Evolutionary conservation across 108 stramenopile genomes (phyloP).

Genomic region (Pseudonitzschia delicatissima): DNA sequence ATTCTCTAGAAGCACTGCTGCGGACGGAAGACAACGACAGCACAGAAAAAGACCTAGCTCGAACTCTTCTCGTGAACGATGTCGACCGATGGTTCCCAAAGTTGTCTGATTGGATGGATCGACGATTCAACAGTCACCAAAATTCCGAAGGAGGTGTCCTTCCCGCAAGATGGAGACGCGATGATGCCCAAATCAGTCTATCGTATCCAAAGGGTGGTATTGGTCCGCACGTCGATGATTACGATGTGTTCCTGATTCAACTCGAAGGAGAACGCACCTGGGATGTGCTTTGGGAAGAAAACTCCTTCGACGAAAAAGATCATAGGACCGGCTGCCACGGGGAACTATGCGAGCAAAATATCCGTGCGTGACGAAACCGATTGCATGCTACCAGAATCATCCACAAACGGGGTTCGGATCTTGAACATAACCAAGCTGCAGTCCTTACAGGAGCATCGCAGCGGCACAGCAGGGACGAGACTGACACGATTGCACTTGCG

Average conservation of each 20-base stretch:
- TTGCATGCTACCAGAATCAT: constrained; percentile 49
- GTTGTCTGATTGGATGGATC: constrained; percentile 75
- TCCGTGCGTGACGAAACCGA: constrained; percentile 55
- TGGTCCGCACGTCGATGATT: constrained; percentile 93
- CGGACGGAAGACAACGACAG: constrained; percentile 2
- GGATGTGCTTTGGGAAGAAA: constrained; percentile 51
- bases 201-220: constrained; percentile 74
- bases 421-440: constrained; percentile 38
- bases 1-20: constrained; percentile 26
- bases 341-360: constrained; percentile 14
- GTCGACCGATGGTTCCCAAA: constrained; percentile 71
- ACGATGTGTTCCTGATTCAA: constrained; percentile 95
- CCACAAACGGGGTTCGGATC: constrained; percentile 59
- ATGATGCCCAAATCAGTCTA: constrained; percentile 88
- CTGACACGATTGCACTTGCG: constrained; percentile 29
- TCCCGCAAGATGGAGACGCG: constrained; percentile 74
- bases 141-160: constrained; percentile 11
- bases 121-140: constrained; percentile 28
- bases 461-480: background rate
- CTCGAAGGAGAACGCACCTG: constrained; percentile 68
- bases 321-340: background rate
- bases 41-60: constrained; percentile 15
- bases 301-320: background rate
- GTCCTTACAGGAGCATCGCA: background rate
- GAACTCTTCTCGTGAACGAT: constrained; percentile 81